Evolutionary conservation across 768 basidiomycete species (phyloP).

Genomic region (Gloeopeniophorella convolvens): DNA sequence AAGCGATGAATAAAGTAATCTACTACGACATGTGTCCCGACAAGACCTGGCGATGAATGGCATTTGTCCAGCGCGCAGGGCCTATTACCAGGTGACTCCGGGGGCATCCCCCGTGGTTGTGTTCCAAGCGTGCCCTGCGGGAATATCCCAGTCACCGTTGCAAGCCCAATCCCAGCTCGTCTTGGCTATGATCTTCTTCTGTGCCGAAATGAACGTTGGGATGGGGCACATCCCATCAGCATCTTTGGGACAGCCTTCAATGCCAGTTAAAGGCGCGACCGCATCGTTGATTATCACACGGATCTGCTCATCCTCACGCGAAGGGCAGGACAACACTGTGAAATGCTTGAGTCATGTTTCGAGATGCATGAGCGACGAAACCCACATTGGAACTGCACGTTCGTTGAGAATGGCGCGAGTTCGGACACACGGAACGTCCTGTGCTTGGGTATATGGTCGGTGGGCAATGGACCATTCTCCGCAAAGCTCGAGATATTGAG

Average conservation of each 20-base stretch:
- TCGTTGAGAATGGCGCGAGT: slow-evolving; percentile 82
- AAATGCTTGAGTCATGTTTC: too few relatives aligned
- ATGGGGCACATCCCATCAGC: slow-evolving; percentile 75
- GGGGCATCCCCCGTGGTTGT: slow-evolving; percentile 68
- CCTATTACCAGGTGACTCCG: slow-evolving; percentile 3
- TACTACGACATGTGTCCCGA: too few relatives aligned
- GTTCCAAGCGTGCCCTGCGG: slow-evolving; percentile 59
- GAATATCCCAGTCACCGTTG: slow-evolving; percentile 67
- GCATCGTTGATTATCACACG: slow-evolving; percentile 87
- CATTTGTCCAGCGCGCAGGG: too few relatives aligned
- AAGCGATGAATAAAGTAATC: too few relatives aligned
- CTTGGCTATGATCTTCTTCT: slow-evolving; percentile 55
- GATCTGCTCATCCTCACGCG: slow-evolving; percentile 45
- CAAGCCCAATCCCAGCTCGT: slow-evolving; percentile 78
- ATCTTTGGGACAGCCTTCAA: slow-evolving; percentile 66
- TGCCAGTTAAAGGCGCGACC: slow-evolving; percentile 70
- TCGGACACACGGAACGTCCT: slow-evolving; percentile 69
- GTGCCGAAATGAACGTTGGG: slow-evolving; percentile 60
- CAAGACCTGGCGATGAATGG: too few relatives aligned
- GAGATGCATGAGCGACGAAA: background rate
- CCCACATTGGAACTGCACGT: slow-evolving; percentile 83
- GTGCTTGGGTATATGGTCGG: slow-evolving; percentile 59
- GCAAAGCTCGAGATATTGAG: slow-evolving; percentile 77
- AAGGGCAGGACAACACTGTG: slow-evolving; percentile 28
- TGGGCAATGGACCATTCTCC: slow-evolving; percentile 64